phyloP scores from a whole-genome alignment of 139 green algal genomes.

The Monoraphidium neglectum region DNA sequence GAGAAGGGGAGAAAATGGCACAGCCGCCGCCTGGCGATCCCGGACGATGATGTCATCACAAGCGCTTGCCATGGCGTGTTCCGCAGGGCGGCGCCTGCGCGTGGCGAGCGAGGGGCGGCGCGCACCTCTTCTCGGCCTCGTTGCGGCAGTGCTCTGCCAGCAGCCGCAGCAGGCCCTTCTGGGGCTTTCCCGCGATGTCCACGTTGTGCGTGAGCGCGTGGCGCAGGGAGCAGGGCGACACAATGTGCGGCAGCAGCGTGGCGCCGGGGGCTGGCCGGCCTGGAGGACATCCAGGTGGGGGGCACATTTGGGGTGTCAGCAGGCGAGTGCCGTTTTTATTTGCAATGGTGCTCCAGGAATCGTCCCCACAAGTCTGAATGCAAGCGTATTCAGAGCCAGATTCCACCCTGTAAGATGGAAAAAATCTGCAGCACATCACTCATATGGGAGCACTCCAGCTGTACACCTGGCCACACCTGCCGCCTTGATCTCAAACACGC shows the following conservation, averaged over 20 bases:
- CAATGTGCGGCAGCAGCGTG: conserved; percentile 65
- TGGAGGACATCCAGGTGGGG: background rate
- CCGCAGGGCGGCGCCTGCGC: background rate
- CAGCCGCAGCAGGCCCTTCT: conserved; percentile 85
- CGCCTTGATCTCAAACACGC: conserved; percentile 54
- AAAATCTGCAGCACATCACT: background rate
- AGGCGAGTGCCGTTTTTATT: background rate
- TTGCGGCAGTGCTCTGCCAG: conserved; percentile 79
- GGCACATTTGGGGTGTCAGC: background rate
- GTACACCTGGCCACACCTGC: background rate
- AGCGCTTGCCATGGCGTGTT: background rate
- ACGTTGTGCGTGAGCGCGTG: conserved; percentile 61
- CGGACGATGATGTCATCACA: too few relatives aligned
- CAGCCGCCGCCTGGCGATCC: background rate
- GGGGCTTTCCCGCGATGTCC: conserved; percentile 73
- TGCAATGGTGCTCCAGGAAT: background rate
- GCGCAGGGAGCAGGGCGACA: conserved; percentile 76
- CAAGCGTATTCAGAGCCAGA: too few relatives aligned
- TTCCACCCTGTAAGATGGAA: background rate
- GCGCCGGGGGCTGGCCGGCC: background rate
- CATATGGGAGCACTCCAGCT: background rate
- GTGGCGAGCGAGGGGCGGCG: background rate
- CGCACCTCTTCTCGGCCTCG: conserved; percentile 40
- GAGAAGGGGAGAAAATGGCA: background rate
- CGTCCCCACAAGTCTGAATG: background rate